Base-by-base conservation (phyloP, 805 yeast genomes). In the Wickerhamiella qilinensis region DNA sequence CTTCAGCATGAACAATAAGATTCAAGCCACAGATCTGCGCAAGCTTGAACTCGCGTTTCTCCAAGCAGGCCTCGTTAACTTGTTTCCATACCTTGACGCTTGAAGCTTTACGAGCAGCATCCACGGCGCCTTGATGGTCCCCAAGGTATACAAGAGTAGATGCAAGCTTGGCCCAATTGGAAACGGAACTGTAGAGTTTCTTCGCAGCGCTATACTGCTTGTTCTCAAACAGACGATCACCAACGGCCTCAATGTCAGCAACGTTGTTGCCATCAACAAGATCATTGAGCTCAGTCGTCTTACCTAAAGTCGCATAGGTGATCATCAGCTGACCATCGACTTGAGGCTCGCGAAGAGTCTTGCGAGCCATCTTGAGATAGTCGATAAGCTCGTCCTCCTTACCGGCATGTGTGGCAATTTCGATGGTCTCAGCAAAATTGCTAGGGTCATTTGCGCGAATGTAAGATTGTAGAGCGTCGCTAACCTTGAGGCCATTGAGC, bases 11-110 rank as follows among this genome's bases (percentile, higher is more conserved):
- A 40, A 91, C 81, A 58, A 91, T 85, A 64, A 91, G 70, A 59
- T 88, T 88, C 70, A 91, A 73, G 59, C 98, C 98, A 73, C 97
- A 88, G 59, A 91, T 86, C 67, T 91, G 98, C 11, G 97, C 98
- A 45, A 91, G 69, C 60, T 94, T 76, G 70, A 91, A 91, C 62
- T 91, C 98, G 56, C 77, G 77, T 64, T 83, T 81, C 50, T 77
- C 94, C 58, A 91, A 77, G 73, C 98, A 91, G 18, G 96, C 98
- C 58, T 77, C 82, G 62, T 85, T 84, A 37, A 91, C 98, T 62
- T 86, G 93, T 63, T 85, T 91, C 98, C 98, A 91, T 30, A 91
- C 98, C 54, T 70, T 71, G 43, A 79, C 73, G 60, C 84, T 85
- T 27, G 94, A 81, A 2, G 98, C 97, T 64, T 88, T 91, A 68